Percentiles rank a stretch among this genome's conserved stretches.
Evolutionary conservation across 176 grass and related monocot genomes (phyloP).

Genomic region (Triticum urartu): DNA sequence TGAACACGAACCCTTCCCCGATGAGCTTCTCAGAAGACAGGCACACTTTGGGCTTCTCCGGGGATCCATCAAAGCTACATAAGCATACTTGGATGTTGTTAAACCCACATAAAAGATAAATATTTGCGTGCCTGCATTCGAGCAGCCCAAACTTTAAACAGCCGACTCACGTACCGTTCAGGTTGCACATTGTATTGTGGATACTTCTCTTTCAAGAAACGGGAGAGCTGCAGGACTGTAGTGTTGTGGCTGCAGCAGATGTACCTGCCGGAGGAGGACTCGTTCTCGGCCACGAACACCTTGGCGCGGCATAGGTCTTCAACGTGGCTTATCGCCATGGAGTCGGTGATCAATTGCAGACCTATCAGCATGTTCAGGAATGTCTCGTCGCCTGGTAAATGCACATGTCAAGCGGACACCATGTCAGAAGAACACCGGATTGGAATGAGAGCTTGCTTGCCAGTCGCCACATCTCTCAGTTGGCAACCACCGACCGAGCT

Average conservation of each 20-base stretch:
- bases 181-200: conserved; percentile 13
- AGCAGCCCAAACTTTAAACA: too few relatives aligned
- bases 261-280: conserved; percentile 34
- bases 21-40: conserved; percentile 36
- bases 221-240: neutral
- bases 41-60: neutral
- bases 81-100: neutral
- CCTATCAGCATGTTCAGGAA: neutral
- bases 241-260: conserved; percentile 33
- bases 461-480: neutral
- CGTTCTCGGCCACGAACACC: conserved; percentile 36
- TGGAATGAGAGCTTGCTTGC: neutral
- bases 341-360: neutral
- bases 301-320: conserved; percentile 44
- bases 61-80: neutral
- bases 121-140: too few relatives aligned
- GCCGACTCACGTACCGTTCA: neutral
- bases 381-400: neutral
- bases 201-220: conserved; percentile 11
- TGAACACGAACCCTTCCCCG: conserved; percentile 33
- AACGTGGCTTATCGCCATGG: conserved; percentile 14
- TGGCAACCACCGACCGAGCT: neutral
- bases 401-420: too few relatives aligned
- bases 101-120: neutral
- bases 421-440: too few relatives aligned